A percentile compares a stretch with the other conserved stretches of the same genome.
Conservation (phyloP, 441 rosid species). For the Eruca vesicaria region DNA sequence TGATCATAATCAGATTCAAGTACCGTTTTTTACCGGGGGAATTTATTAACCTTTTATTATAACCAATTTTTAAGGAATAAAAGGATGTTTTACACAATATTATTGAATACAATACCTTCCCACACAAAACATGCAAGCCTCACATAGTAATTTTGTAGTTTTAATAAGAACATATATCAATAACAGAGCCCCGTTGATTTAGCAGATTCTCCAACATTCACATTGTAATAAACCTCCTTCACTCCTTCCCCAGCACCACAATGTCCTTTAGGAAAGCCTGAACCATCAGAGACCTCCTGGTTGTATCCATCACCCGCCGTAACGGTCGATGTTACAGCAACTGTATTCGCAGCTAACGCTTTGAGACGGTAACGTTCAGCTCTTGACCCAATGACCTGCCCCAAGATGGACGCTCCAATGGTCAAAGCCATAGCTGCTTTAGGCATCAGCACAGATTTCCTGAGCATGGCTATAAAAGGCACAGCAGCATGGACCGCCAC, state of each 20-base stretch:
- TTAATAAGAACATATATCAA: slow-evolving; percentile 11
- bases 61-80: slow-evolving; percentile 8
- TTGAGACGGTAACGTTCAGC: no score
- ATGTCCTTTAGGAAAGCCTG: slow-evolving; percentile 18
- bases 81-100: slow-evolving; percentile 17
- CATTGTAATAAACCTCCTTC: slow-evolving; percentile 35
- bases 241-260: slow-evolving; percentile 42
- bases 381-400: no score
- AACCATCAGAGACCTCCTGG: not conserved
- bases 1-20: not conserved
- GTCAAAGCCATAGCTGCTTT: no score
- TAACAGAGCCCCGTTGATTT: slow-evolving; percentile 36
- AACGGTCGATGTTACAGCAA: no score
- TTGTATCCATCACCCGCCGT: no score
- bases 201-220: slow-evolving; percentile 26
- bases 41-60: slow-evolving; percentile 23
- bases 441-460: slow-evolving; percentile 30
- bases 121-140: slow-evolving; percentile 2
- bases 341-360: no score
- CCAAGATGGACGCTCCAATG: no score
- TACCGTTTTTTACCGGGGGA: not conserved
- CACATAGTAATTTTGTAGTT: not conserved
- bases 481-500: slow-evolving; percentile 84
- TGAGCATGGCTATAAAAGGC: slow-evolving; percentile 56
- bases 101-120: slow-evolving; percentile 10